These are phyloP conservation scores for Lumnitzera littorea DNA, from an alignment of 345 rosid species.

Conservation along the genomic window DNA sequence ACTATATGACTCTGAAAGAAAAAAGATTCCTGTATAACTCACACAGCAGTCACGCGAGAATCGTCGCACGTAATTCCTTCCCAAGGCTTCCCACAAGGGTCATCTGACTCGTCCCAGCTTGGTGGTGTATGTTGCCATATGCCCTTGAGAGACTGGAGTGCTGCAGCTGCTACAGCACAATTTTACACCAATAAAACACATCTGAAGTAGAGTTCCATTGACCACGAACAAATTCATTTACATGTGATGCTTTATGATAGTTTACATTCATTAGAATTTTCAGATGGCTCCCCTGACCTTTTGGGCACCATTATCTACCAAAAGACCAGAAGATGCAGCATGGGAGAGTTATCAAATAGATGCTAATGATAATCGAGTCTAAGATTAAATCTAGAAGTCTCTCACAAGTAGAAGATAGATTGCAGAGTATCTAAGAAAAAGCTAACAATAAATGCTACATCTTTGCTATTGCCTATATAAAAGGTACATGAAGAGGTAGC, in stretches of 20 bases:
- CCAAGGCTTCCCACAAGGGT: slow-evolving; percentile 85
- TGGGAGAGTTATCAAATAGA: too few species aligned
- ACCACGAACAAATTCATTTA: neutral
- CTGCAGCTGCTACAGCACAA: slow-evolving; percentile 44
- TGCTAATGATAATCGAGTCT: too few species aligned
- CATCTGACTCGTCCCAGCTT: slow-evolving; percentile 58
- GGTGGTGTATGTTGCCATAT: slow-evolving; percentile 75
- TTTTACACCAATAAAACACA: neutral
- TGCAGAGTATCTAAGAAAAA: too few species aligned
- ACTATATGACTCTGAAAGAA: neutral
- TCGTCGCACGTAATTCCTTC: slow-evolving; percentile 74
- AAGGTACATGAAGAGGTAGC: too few species aligned
- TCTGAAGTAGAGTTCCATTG: neutral
- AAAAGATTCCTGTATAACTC: slow-evolving; percentile 17
- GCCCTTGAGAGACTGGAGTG: slow-evolving; percentile 65
- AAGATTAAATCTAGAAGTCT: too few species aligned
- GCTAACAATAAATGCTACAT: too few species aligned
- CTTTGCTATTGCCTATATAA: too few species aligned
- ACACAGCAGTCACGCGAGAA: slow-evolving; percentile 78
- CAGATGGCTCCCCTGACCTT: too few species aligned
- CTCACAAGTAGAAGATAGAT: too few species aligned
- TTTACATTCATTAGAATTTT: neutral
- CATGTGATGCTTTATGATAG: neutral
- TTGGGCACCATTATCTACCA: too few species aligned
- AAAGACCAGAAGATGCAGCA: too few species aligned